These are phyloP conservation scores for Rosa multiflora DNA, from an alignment of 306 rosid species.

Conservation along the genomic window DNA sequence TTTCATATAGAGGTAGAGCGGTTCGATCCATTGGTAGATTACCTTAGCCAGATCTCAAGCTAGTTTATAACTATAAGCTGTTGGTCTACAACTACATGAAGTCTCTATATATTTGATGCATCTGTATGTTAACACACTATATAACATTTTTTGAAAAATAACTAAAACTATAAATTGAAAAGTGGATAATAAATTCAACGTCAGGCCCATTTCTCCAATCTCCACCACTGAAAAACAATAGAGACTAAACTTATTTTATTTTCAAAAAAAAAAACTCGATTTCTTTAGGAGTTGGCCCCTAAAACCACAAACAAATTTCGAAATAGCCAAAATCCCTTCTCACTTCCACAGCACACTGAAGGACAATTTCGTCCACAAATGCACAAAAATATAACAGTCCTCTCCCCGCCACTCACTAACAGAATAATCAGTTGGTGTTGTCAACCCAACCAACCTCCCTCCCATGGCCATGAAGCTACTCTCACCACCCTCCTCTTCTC, in stretches of 20 bases:
- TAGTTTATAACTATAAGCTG: too few relatives aligned
- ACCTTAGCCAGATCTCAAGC: too few relatives aligned
- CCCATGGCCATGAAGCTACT: conserved; percentile 45
- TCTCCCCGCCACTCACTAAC: conserved; percentile 40
- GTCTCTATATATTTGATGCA: too few relatives aligned
- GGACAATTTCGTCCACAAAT: conserved; percentile 18
- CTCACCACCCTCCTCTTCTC: conserved; percentile 33
- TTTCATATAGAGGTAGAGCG: too few relatives aligned
- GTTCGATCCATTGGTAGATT: too few relatives aligned
- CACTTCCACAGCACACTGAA: not conserved
- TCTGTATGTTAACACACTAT: too few relatives aligned
- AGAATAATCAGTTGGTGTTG: conserved; percentile 7
- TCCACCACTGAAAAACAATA: conserved; percentile 12
- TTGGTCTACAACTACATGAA: too few relatives aligned
- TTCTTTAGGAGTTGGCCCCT: not conserved
- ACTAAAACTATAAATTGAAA: too few relatives aligned
- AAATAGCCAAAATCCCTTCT: conserved; percentile 3
- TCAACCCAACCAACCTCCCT: not conserved
- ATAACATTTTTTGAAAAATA: too few relatives aligned
- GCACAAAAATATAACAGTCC: not conserved
- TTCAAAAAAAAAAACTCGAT: not conserved
- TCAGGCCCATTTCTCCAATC: not conserved
- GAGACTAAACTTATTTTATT: not conserved
- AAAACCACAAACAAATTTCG: not conserved
- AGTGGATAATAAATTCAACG: too few relatives aligned